Percentiles rank a stretch among this genome's conserved stretches.
Conservation (phyloP, 2,329 filamentous ascomycete species). For the Chaetomiaceae sp. region DNA sequence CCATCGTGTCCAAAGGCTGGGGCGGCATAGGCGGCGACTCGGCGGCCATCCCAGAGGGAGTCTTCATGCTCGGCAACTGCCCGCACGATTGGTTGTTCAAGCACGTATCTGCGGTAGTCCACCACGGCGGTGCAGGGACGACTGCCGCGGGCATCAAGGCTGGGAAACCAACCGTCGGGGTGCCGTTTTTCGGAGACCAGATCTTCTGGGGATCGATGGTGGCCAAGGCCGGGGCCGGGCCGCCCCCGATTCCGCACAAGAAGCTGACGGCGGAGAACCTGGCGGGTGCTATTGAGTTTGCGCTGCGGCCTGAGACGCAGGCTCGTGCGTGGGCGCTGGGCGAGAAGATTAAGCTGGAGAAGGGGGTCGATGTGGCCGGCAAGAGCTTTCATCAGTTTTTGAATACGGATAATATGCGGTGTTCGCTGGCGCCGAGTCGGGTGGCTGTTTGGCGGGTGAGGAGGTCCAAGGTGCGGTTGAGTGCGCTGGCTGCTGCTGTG, state of each 20-base stretch:
- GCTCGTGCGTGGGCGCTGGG: slow-evolving; percentile 56
- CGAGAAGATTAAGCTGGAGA: slow-evolving; percentile 60
- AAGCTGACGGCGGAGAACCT: slow-evolving; percentile 62
- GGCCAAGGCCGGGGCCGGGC: slow-evolving; percentile 66
- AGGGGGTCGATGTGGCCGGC: slow-evolving; percentile 53
- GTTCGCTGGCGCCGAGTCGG: slow-evolving; percentile 62
- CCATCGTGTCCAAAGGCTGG: slow-evolving; percentile 84
- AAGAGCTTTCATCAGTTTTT: slow-evolving; percentile 69
- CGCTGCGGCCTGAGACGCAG: slow-evolving; percentile 56
- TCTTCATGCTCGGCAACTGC: slow-evolving; percentile 80
- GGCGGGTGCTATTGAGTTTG: slow-evolving; percentile 58
- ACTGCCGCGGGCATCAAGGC: slow-evolving; percentile 80
- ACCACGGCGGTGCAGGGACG: slow-evolving; percentile 84
- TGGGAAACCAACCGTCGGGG: slow-evolving; percentile 74
- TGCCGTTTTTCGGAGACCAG: slow-evolving; percentile 85
- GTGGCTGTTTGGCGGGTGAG: slow-evolving; percentile 72
- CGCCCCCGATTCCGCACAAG: slow-evolving; percentile 64
- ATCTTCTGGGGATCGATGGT: slow-evolving; percentile 81
- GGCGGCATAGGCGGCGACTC: slow-evolving; percentile 74
- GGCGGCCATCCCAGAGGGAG: slow-evolving; percentile 64
- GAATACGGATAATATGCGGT: slow-evolving; percentile 61
- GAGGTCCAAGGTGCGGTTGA: slow-evolving; percentile 62
- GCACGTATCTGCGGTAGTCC: slow-evolving; percentile 74
- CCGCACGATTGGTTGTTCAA: slow-evolving; percentile 90
- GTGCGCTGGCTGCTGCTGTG: slow-evolving; percentile 66